These are phyloP conservation scores for Mitragyna speciosa DNA, from an alignment of 257 asterid genomes.

Conservation along the genomic window DNA sequence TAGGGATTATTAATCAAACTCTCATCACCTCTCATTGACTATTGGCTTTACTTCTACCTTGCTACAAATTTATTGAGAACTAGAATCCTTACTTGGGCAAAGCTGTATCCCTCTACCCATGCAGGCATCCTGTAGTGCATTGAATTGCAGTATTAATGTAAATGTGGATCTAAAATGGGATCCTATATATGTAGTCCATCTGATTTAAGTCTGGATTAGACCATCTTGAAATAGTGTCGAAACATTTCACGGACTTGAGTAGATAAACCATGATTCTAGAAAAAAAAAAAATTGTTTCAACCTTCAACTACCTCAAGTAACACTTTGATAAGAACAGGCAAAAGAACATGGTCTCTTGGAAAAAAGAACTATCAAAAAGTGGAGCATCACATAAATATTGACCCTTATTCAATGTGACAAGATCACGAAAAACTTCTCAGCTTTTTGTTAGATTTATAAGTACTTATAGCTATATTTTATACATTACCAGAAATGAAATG, in stretches of 20 bases:
- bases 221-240: neutral
- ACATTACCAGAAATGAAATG: too few species aligned
- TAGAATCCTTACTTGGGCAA: neutral
- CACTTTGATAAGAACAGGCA: constrained; percentile 12
- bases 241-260: neutral
- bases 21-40: neutral
- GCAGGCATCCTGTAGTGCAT: neutral
- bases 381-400: neutral
- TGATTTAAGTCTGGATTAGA: neutral
- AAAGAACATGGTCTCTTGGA: constrained; percentile 6
- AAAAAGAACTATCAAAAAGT: neutral
- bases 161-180: neutral
- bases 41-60: neutral
- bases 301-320: constrained; percentile 11
- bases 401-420: neutral
- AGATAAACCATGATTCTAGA: neutral
- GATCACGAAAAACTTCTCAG: neutral
- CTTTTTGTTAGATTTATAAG: neutral
- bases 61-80: neutral
- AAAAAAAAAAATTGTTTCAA: constrained; percentile 12
- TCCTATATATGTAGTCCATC: neutral
- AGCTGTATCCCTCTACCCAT: neutral
- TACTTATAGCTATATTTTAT: neutral
- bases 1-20: neutral
- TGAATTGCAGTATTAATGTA: neutral